phyloP scores from a whole-genome alignment of 2,329 filamentous ascomycete species.

The Ilyonectria mors-panacis region DNA sequence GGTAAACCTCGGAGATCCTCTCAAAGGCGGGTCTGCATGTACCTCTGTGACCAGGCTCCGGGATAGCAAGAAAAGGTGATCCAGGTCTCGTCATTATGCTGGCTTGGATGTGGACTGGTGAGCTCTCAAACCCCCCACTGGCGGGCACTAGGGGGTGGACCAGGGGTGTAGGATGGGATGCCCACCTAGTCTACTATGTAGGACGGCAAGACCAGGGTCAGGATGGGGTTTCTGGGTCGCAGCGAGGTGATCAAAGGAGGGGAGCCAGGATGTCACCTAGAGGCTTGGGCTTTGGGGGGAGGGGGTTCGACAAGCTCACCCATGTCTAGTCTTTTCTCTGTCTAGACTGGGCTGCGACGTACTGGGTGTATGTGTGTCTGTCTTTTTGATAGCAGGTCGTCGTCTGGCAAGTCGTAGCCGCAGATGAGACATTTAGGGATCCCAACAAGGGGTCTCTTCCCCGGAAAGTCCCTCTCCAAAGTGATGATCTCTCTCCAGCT shows the following conservation, averaged over 20 bases:
- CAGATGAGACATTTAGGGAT: conserved; percentile 44
- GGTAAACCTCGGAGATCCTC: conserved; percentile 52
- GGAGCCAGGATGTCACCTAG: conserved; percentile 41
- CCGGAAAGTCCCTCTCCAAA: conserved; percentile 25
- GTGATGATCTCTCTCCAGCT: conserved; percentile 31
- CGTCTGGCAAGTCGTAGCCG: conserved; percentile 36
- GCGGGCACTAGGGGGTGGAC: conserved; percentile 33
- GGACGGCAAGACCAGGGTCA: conserved; percentile 38
- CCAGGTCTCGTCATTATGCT: conserved; percentile 49
- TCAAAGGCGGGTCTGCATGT: conserved; percentile 40
- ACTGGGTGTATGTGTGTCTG: conserved; percentile 33
- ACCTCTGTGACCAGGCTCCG: conserved; percentile 45
- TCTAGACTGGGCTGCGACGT: conserved; percentile 32
- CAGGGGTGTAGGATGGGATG: conserved; percentile 34
- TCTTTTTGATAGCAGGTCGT: conserved; percentile 40
- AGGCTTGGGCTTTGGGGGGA: conserved; percentile 38
- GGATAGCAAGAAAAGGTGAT: conserved; percentile 45
- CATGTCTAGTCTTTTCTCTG: conserved; percentile 42
- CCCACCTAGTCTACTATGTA: conserved; percentile 38
- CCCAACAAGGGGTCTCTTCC: conserved; percentile 33
- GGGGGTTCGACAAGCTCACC: conserved; percentile 31
- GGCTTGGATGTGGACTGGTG: conserved; percentile 37
- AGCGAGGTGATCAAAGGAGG: conserved; percentile 48
- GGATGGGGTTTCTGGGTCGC: conserved; percentile 42
- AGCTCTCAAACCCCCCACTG: conserved; percentile 42